Base-by-base conservation (phyloP, 306 rosid genomes). In the Trifolium fragiferum region DNA sequence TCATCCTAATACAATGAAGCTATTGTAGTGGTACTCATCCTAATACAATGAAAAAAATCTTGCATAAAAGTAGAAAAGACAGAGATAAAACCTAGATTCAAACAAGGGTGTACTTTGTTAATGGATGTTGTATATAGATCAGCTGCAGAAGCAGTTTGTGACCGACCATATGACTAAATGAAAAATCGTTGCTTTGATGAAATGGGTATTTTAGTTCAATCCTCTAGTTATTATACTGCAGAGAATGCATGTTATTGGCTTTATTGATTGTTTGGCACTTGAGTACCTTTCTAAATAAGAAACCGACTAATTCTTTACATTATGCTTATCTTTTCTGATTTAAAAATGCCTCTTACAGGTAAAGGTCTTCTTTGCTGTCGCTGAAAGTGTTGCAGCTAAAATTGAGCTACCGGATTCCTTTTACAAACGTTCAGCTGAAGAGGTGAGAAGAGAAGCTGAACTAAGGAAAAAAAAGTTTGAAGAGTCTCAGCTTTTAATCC, bases 401-500 rank as follows among this genome's bases (percentile, higher is more conserved):
- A 95, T 95, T 72, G 92, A 83, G 83, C 80, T 95, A 35, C 99
- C 98, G 2, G 99, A 90, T 70, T 89, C 93, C 55, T 95, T 95
- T 83, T 95, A 84, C 70, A 92, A 71, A 3, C 98, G 90, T 73
- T 81, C 96, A 54, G 49, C 38, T 32, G 85, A 86, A 32, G 99
- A 95, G 83, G 81, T 92, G 81, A 92, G 83, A 86, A 92, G 97
- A 84, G 98, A 95, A 81, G 96, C 98, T 75, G 90, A 88, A 44
- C 58, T 69, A 55, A 92, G 97, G 84, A 95, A 88, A 79, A 89
- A 95, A 85, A 95, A 84, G 87, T n/a, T 95, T 6, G 96, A 86
- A 40, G 93, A 92, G 27, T 92, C 99, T n/a, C 96, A 92, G 87
- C 90, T 95, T 81, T 84, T 92, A 82, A 80, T 92, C 81, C 98